phyloP scores from a whole-genome alignment of 306 rosid genomes.

The Cotoneaster glaucophyllus region DNA sequence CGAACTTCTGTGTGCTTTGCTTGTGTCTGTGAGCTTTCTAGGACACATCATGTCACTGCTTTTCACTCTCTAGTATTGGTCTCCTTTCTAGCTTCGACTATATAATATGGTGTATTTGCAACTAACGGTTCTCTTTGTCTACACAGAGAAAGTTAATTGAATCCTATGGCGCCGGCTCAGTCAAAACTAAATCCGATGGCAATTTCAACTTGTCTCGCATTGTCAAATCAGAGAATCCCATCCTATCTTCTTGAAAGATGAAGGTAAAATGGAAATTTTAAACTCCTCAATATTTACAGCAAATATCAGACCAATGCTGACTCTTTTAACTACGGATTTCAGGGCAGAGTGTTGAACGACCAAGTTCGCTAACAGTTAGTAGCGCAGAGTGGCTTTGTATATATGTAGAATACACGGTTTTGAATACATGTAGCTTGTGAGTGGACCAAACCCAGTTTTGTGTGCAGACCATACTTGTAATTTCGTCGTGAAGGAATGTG shows the following conservation, averaged over 20 bases:
- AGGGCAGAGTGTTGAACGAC: neutral
- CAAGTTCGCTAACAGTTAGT: neutral
- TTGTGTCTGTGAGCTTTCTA: neutral
- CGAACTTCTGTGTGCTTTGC: neutral
- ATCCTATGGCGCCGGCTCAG: slow-evolving; percentile 33
- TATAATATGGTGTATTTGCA: neutral
- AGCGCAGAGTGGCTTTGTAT: slow-evolving; percentile 1
- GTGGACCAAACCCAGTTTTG: slow-evolving; percentile 16
- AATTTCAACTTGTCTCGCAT: slow-evolving; percentile 18
- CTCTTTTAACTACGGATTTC: neutral
- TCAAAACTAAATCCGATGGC: slow-evolving; percentile 33
- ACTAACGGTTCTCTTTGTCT: neutral
- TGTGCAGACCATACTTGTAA: slow-evolving; percentile 15
- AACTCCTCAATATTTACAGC: neutral
- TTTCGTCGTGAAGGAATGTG: slow-evolving; percentile 11
- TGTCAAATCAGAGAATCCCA: slow-evolving; percentile 41
- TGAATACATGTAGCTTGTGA: neutral
- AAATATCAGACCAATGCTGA: neutral
- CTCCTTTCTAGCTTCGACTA: neutral
- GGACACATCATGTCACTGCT: neutral
- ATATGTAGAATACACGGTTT: neutral
- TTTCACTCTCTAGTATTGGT: neutral
- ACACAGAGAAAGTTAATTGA: slow-evolving; percentile 63
- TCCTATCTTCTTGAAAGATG: slow-evolving; percentile 46
- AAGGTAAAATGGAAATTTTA: neutral